Evolutionary conservation across 495 filamentous ascomycete genomes (phyloP).

Genomic region (Xylaria acuta): DNA sequence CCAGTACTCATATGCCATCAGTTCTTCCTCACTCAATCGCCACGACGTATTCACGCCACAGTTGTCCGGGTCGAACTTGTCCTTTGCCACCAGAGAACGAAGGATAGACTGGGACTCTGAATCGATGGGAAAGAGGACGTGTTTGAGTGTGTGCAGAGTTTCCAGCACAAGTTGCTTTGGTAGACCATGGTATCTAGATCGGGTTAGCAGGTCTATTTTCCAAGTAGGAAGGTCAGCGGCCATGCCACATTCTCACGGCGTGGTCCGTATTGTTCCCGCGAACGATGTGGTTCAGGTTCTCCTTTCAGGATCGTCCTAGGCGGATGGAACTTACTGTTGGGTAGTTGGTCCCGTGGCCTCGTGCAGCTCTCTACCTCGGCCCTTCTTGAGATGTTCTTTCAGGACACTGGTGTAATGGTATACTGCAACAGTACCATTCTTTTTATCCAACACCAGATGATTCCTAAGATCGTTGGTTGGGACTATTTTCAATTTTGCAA

Average conservation of each 20-base stretch:
- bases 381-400: background rate
- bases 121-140: slow-evolving; percentile 45
- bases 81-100: slow-evolving; percentile 40
- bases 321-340: background rate
- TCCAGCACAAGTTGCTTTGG: slow-evolving; percentile 46
- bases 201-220: background rate
- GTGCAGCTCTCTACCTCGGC: background rate
- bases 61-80: slow-evolving; percentile 44
- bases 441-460: background rate
- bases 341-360: background rate
- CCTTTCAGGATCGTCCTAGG: background rate
- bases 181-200: slow-evolving; percentile 29
- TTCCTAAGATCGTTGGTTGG: background rate
- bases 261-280: background rate
- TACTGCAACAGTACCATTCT: background rate
- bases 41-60: slow-evolving; percentile 28
- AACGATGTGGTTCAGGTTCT: background rate
- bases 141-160: slow-evolving; percentile 41
- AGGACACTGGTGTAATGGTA: background rate
- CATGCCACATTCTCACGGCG: background rate
- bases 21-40: slow-evolving; percentile 30
- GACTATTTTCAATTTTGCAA: background rate
- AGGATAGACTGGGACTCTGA: slow-evolving; percentile 42
- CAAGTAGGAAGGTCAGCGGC: background rate
- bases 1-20: slow-evolving; percentile 41